Base-by-base conservation (phyloP, 169 alveolate genomes). In the Plasmodium blacklocki region DNA sequence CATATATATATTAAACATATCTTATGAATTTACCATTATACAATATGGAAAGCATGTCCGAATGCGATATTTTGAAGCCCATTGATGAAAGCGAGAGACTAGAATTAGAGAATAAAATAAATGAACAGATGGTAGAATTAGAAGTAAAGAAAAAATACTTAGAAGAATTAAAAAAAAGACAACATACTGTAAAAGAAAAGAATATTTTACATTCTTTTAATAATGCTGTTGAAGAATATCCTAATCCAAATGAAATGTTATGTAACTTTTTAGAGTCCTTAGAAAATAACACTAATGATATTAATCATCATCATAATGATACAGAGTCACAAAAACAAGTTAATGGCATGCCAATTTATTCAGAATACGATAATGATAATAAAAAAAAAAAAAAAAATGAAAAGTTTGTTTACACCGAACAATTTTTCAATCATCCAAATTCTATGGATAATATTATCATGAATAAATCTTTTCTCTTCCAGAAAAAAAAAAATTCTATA, bases 191-290 rank as follows among this genome's bases (percentile, higher is more conserved):
- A 19, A 45, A 58, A 26, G 50, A 56, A 8, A 49, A 18, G 19
- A 15, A 26, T 14, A 47, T 12, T 39, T 47, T 15, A 59, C 32
- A 32, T 8, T 45, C 15, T 3, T 29, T 12, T n/a, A 19, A 14
- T 0, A n/a, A 23, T 56, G 8, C 15, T n/a, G 21, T 21, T 73
- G 85, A 60, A 4, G 85, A 83, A n/a, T 45, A 45, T 39, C 92
- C 73, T 23, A 88, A 85, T 32, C 92, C 92, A 59, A 86, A 85
- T 74, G 15, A 52, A 19, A 85, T 85, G 87, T 45, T 85, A 21
- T 23, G 59, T 21, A 60, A 60, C 2, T 85, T 85, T 63, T 63
- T 85, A 39, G 88, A 85, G 3, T 43, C 73, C 14, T 26, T 85
- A 32, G 73, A 83, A 72, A 83, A 29, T 18, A 64, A 67, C 11